Evolutionary conservation across 2,329 filamentous ascomycete species (phyloP).

Genomic region (Myriangium duriaei): DNA sequence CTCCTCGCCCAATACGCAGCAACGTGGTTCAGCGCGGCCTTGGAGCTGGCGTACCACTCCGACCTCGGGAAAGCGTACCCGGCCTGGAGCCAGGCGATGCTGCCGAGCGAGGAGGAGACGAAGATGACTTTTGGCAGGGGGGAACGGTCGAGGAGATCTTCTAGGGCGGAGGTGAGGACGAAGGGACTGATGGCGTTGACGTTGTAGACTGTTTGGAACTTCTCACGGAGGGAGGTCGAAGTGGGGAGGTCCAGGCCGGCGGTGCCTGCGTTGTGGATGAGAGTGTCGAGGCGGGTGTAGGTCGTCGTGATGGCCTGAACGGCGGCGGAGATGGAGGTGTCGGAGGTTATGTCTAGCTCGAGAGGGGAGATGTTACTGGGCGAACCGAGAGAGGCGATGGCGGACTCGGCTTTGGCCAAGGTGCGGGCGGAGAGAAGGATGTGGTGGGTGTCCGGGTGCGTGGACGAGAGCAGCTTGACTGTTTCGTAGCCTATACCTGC

Average conservation of each 20-base stretch:
- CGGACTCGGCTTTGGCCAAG: slow-evolving; percentile 1
- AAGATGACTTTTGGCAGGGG: slow-evolving; percentile 5
- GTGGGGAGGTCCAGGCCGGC: slow-evolving; percentile 10
- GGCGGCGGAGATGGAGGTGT: slow-evolving; percentile 8
- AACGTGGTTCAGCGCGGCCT: slow-evolving; percentile 31
- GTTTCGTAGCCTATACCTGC: slow-evolving; percentile 5
- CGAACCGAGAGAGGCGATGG: background rate
- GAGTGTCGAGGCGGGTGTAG: slow-evolving; percentile 11
- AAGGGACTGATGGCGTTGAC: slow-evolving; percentile 11
- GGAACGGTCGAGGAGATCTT: slow-evolving; percentile 4
- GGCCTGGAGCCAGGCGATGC: slow-evolving; percentile 25
- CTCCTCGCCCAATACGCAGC: slow-evolving; percentile 6
- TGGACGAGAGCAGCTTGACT: slow-evolving; percentile 1
- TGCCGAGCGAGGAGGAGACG: slow-evolving; percentile 14
- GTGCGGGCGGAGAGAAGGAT: slow-evolving; percentile 5
- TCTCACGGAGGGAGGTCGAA: slow-evolving; percentile 6
- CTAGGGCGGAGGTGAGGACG: slow-evolving; percentile 5
- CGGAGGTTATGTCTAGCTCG: slow-evolving; percentile 10
- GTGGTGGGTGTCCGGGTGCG: slow-evolving; percentile 3
- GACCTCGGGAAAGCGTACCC: slow-evolving; percentile 29
- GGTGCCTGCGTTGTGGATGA: slow-evolving; percentile 14
- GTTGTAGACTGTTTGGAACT: slow-evolving; percentile 10
- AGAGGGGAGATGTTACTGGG: slow-evolving; percentile 3
- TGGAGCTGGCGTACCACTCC: slow-evolving; percentile 21
- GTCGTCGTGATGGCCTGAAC: slow-evolving; percentile 1